Evolutionary conservation across 306 rosid species (phyloP), one percentile per base, ranked within the genome.

Genomic region (Ceratonia siliqua): DNA sequence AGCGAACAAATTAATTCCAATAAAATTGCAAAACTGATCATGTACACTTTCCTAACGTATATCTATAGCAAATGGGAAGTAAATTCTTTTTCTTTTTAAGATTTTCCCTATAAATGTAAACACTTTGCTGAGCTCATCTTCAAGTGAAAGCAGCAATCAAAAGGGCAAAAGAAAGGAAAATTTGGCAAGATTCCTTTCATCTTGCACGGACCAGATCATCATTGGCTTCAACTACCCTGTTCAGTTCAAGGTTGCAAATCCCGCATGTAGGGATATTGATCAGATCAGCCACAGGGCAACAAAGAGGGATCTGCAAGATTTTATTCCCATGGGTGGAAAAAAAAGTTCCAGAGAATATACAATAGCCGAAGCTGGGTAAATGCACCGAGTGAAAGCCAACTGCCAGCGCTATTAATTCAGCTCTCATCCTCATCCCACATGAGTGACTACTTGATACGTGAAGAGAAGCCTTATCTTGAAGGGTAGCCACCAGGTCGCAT

Each of bases 1-100:
- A n/a, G n/a, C n/a, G n/a, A n/a, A 62, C 62, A 70, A n/a, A n/a
- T n/a, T n/a, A n/a, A n/a, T n/a, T n/a, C n/a, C n/a, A n/a, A n/a
- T n/a, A n/a, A n/a, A n/a, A n/a, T n/a, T n/a, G n/a, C n/a, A n/a
- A n/a, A n/a, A n/a, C n/a, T n/a, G n/a, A n/a, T 90, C 80, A 89
- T 89, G 90, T 93, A 90, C 94, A 93, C 18, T 89, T 90, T 75
- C 87, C 78, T 75, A 59, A 81, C n/a, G 87, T 86, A 84, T 87
- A 89, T 84, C 84, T 87, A 82, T 76, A 72, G 82, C 76, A 73
- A 75, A 82, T 61, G 53, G 50, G 22, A 38, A 82, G 84, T 70
- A 78, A 63, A 82, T 73, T 70, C 55, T 28, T 62, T n/a, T n/a
- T n/a, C n/a, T n/a, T n/a, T n/a, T n/a, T n/a, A n/a, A n/a, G n/a